Evolutionary conservation across 2,329 filamentous ascomycete species (phyloP).

Genomic region (Stemphylium vesicarium): DNA sequence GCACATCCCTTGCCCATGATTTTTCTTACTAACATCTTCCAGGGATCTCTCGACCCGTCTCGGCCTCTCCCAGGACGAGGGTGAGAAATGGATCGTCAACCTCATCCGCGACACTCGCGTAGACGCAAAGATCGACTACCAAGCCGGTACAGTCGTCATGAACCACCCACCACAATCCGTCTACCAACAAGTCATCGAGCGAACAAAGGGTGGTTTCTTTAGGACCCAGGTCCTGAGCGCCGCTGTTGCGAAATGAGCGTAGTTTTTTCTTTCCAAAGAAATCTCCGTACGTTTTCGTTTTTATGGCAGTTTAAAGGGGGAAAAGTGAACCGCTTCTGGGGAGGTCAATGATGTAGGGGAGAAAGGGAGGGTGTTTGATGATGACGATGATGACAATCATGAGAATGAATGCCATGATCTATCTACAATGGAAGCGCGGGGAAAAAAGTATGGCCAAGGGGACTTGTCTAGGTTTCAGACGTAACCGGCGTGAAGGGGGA

Average conservation of each 20-base stretch:
- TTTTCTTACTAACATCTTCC: conserved; percentile 17
- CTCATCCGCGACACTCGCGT: conserved; percentile 96
- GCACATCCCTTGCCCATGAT: not conserved
- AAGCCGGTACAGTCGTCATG: conserved; percentile 98
- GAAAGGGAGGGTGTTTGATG: not conserved
- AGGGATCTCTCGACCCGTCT: conserved; percentile 89
- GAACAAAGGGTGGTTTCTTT: conserved; percentile 99
- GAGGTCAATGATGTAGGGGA: not conserved
- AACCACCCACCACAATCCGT: conserved; percentile 98
- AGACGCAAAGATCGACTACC: conserved; percentile 99
- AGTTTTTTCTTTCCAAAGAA: not conserved
- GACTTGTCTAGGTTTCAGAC: conserved; percentile 4
- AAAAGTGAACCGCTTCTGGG: conserved; percentile 16
- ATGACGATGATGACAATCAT: conserved; percentile 6
- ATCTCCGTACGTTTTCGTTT: not conserved
- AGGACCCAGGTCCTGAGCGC: conserved; percentile 88
- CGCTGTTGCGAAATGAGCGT: conserved; percentile 56
- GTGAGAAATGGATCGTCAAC: conserved; percentile 99
- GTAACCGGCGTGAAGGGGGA: not conserved
- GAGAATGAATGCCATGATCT: conserved; percentile 1
- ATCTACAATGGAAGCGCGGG: not conserved
- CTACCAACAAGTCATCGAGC: conserved; percentile 99
- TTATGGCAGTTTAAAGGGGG: not conserved
- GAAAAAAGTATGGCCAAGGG: conserved; percentile 2
- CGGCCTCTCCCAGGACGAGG: conserved; percentile 89